Base-by-base conservation (phyloP, 805 yeast genomes). In the Ogataea saltuana region DNA sequence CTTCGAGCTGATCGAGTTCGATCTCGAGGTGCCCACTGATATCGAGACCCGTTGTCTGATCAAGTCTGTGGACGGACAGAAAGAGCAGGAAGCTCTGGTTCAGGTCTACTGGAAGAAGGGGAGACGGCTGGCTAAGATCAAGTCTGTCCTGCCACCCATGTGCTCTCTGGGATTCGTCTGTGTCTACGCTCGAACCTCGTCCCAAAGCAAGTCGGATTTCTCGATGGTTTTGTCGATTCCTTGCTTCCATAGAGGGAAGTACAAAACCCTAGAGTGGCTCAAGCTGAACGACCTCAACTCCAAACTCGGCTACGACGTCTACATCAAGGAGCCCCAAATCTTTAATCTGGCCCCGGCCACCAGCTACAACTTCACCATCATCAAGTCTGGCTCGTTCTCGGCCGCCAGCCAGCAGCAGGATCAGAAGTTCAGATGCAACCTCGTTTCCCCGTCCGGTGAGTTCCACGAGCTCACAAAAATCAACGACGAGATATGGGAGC, bases 381-480 rank as follows among this genome's bases (percentile, higher is more conserved):
- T 72, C 12, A 88, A 82, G 54, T 78, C 79, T 49, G 86, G 8
- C 69, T n/a, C 31, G 2, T 25, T 19, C 32, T n/a, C n/a, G n/a
- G n/a, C n/a, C n/a, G n/a, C n/a, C n/a, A n/a, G n/a, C n/a, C 28
- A 80, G 41, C 33, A 41, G 45, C 71, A 75, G 44, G 39, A 36
- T 8, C 25, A 16, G 10, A 13, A 23, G 19, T 77, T 82, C 48
- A 60, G 87, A 39, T 90, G 58, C 35, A 54, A 53, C 16, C 64
- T 91, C 13, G 89, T 88, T 57, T 76, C 93, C 0, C 99, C 99
- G 2, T 77, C 86, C 1, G 97, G 97, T 0, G 81, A 83, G 49
- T 77, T 86, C 47, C 75, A 75, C 52, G 79, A 83, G 53, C 65
- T 90, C 42, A 62, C 62, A 11, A 75, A 78, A 45, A 67, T 67